Evolutionary conservation across 345 rosid species (phyloP).

Genomic region (Eucalyptus caleyi): DNA sequence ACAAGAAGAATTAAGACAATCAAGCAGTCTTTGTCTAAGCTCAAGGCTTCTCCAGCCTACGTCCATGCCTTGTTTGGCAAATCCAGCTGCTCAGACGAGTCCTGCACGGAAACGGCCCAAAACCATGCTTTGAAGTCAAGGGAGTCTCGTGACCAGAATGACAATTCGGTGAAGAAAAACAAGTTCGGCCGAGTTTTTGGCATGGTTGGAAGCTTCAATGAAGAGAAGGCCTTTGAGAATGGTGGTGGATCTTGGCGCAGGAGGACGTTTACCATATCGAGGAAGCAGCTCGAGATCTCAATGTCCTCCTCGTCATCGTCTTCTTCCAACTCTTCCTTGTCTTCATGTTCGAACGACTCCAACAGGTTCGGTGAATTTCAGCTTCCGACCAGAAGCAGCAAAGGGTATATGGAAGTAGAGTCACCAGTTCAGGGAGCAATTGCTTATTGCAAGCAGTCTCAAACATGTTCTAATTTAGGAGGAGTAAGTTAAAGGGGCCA

Average conservation of each 20-base stretch:
- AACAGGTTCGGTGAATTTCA: background rate
- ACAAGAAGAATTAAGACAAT: constrained; percentile 37
- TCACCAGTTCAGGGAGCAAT: constrained; percentile 88
- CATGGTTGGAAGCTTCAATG: background rate
- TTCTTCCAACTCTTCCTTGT: background rate
- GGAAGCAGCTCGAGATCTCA: constrained; percentile 24
- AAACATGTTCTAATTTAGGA: background rate
- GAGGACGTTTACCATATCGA: constrained; percentile 53
- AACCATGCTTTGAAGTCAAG: background rate
- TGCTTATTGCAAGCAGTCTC: constrained; percentile 64
- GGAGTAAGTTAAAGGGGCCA: background rate
- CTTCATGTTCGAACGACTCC: background rate
- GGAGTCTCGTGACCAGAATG: constrained; percentile 1
- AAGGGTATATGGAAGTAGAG: constrained; percentile 33
- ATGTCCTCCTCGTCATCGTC: constrained; percentile 5
- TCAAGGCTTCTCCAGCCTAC: constrained; percentile 56
- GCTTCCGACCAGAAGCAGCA: constrained; percentile 1
- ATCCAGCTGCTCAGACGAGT: constrained; percentile 61
- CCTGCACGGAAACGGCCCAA: constrained; percentile 22
- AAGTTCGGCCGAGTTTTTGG: constrained; percentile 20
- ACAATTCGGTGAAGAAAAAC: constrained; percentile 6
- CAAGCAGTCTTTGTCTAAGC: constrained; percentile 38
- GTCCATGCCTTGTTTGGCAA: constrained; percentile 54
- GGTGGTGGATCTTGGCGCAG: constrained; percentile 17
- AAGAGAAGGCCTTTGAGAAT: constrained; percentile 2